Conservation (phyloP, 345 rosid genomes). For the Hevea brasiliensis region DNA sequence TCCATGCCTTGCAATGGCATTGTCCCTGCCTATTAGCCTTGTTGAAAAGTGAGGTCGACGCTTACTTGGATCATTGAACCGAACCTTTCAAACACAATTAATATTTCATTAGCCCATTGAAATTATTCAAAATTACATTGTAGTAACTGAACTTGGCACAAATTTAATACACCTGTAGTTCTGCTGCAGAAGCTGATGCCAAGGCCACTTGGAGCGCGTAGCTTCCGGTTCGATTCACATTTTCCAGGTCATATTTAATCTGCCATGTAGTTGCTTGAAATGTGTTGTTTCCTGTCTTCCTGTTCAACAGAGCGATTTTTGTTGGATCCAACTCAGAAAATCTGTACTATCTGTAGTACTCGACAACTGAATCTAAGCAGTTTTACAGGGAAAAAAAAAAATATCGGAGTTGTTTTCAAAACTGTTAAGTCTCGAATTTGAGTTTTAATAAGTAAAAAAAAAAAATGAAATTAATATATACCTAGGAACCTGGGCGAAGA, state of each 20-base stretch:
- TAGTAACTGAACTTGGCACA: no score
- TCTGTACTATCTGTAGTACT: no score
- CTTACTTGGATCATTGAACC: conserved; percentile 40
- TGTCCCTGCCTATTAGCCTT: conserved; percentile 58
- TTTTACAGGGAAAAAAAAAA: no score
- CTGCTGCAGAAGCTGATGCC: conserved; percentile 57
- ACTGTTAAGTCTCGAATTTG: no score
- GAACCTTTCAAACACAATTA: conserved; percentile 37
- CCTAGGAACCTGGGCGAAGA: conserved; percentile 80
- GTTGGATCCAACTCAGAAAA: no score
- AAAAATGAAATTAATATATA: conserved; percentile 5
- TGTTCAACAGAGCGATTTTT: conserved; percentile 7
- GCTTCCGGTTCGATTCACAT: conserved; percentile 27
- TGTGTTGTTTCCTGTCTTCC: conserved; percentile 37
- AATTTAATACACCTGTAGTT: conserved; percentile 37
- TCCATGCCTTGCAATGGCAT: conserved; percentile 85
- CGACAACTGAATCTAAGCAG: no score
- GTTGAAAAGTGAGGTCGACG: conserved; percentile 46
- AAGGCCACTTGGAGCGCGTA: conserved; percentile 71
- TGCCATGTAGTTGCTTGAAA: conserved; percentile 63
- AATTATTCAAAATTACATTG: not conserved
- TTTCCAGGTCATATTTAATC: conserved; percentile 46
- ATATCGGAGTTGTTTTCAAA: no score
- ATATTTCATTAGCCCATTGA: not conserved
- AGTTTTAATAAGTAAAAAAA: not conserved